Base-by-base conservation (phyloP, 352 stramenopile genomes). In the Phytophthora macrochlamydospora region DNA sequence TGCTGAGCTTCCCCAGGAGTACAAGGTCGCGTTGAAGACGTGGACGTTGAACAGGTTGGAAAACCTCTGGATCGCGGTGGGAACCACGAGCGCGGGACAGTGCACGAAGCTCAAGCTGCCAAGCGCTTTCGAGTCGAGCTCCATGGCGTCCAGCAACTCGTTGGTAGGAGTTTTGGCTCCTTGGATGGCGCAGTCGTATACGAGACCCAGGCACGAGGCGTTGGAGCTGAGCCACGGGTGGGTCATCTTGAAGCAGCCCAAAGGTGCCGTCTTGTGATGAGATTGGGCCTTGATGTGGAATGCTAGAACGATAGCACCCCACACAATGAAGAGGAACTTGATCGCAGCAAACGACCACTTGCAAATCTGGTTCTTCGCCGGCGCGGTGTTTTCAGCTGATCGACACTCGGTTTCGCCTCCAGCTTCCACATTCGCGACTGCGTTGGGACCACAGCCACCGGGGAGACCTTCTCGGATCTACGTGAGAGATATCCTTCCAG, bases 161-260 rank as follows among this genome's bases (percentile, higher is more conserved):
- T 68, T 63, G 2, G 59, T 68, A 0, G 65, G 65, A 32, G 65
- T 58, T 51, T 44, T 51, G 0, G 59, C 37, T 7, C 33, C 50
- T 59, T 68, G 59, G 9, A 31, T 60, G 18, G 40, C 52, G 35
- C 65, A 72, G 43, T 72, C 52, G 43, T 58, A 72, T 2, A 63
- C 59, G 42, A 72, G 67, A 6, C 52, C 55, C 38, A 72, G 37
- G 4, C 65, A 72, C 42, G 65, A 62, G 4, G 59, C 55, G 7
- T 72, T 72, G 29, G 65, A 46, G 48, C 40, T 68, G 42, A 72
- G 63, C 65, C 65, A 72, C 28, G 65, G 65, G 1, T 42, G 65
- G 12, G 65, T 72, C 3, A 54, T 33, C 2, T 28, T 44, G 53
- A 69, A 63, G 42, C 65, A 72, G 1, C 65, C 65, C 7, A 38